Evolutionary conservation across 1,139 yeast species (phyloP), one percentile per base, ranked within the genome.

Genomic region (Nakaseomyces sp.): DNA sequence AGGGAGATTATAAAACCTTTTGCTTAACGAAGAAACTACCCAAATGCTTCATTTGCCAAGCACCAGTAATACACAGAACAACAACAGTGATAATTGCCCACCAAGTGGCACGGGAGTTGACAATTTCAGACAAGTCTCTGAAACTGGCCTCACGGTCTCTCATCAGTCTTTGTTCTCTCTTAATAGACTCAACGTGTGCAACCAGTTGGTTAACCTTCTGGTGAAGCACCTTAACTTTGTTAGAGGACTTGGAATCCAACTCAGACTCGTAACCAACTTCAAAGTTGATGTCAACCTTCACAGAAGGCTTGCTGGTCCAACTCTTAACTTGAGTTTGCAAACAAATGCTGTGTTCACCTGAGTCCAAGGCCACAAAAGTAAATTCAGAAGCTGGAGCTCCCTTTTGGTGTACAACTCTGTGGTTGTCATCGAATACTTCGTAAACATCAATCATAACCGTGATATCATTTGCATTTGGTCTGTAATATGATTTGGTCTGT

Each of bases 261-360:
- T 69, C 55, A 29, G 67, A 63, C 45, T 76, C 80, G n/a, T 57
- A 50, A 18, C 82, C 84, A 33, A 79, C 66, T 22, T 70, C 71
- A 50, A 76, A 65, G 22, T 72, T 73, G 29, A 74, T 52, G 31
- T 60, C 58, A 50, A 77, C 65, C 61, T 69, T 74, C 47, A 61
- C 78, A 57, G 63, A 75, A 50, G 60, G 69, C 61, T 61, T 67
- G 45, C 68, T 70, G 63, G 71, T 72, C 86, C 77, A 78, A 47
- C 78, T 79, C 50, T 74, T 74, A 30, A 77, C 70, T 51, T 76
- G 73, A 4, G 87, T 82, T 46, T 79, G 77, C 55, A 81, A 70
- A 64, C 93, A 83, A 41, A 83, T 72, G 54, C 76, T 68, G 66
- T 83, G 91, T 57, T 80, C 85, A 37, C 93, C 93, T 29, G 79